A percentile compares a stretch with the other conserved stretches of the same genome.
Evolutionary conservation across 1,284 basidiomycete species (phyloP).

Genomic region (Cutaneotrichosporon arboriforme): DNA sequence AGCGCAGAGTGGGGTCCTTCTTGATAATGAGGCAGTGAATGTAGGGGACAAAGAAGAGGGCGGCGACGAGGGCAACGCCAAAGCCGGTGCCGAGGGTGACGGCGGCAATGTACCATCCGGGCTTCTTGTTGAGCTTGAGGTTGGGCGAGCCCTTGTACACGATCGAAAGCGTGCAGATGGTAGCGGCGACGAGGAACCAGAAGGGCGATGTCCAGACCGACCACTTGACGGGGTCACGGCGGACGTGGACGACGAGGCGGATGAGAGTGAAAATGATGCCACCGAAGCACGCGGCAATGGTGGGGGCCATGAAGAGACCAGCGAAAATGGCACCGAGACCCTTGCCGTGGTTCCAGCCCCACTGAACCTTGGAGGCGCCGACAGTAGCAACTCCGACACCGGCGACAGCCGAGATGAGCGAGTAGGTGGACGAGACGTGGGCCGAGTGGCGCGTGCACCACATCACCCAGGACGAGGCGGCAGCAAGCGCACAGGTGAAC

Average conservation of each 20-base stretch:
- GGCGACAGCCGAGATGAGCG: conserved; percentile 50
- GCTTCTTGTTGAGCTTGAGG: conserved; percentile 46
- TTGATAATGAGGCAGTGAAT: conserved; percentile 49
- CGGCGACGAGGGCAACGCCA: conserved; percentile 43
- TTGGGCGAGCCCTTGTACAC: conserved; percentile 51
- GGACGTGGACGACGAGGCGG: conserved; percentile 47
- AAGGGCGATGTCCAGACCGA: conserved; percentile 48
- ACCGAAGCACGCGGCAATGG: conserved; percentile 47
- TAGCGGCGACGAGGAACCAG: conserved; percentile 49
- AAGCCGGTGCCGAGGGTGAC: conserved; percentile 47
- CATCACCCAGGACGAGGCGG: conserved; percentile 49
- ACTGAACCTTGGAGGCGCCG: conserved; percentile 47
- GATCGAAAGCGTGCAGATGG: conserved; percentile 44
- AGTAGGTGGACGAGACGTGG: conserved; percentile 51
- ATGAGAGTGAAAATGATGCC: conserved; percentile 48
- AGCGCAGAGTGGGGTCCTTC: conserved; percentile 47
- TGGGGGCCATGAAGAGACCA: conserved; percentile 46
- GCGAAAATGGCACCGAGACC: conserved; percentile 51
- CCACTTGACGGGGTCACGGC: conserved; percentile 44
- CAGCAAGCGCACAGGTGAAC: conserved; percentile 49
- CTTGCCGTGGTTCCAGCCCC: conserved; percentile 53
- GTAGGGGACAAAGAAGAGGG: conserved; percentile 52
- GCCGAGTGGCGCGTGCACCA: conserved; percentile 48
- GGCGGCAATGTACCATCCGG: conserved; percentile 36
- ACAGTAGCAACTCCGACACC: conserved; percentile 52